Base-by-base conservation (phyloP, 176 grass and related monocot genomes). In the Elaeis guineensis region DNA sequence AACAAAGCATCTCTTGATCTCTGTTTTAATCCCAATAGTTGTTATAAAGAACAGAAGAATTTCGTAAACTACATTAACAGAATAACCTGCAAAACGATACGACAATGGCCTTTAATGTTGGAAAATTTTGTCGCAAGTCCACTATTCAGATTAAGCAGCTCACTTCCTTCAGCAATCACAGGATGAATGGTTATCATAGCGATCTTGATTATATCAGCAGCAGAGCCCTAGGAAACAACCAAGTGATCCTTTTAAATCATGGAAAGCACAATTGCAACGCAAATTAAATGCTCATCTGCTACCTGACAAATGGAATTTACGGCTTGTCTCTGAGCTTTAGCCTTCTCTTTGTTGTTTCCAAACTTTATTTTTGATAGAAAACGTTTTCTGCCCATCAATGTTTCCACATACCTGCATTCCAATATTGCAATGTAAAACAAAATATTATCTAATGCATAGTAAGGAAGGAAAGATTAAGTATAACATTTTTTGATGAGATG, bases 261-360 rank as follows among this genome's bases (percentile, higher is more conserved):
- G 49, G 22, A 19, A 59, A 60, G 35, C 18, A 5, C 16, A 55
- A 28, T 51, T 18, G 57, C n/a, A 55, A 72, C 5, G 53, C 17
- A 63, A 32, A 62, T 26, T 14, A 18, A 7, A 21, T 30, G 32
- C 6, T 26, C 7, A 21, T 44, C 35, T 44, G 35, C 19, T 80
- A 91, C 92, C 80, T 97, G 87, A 65, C 92, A 97, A 72, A 97
- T 97, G 72, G 92, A 97, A 76, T 97, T 97, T 21, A 97, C 81
- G 63, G 92, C 81, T 76, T 91, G 87, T 74, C 92, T 97, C 63
- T 97, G 92, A 83, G 92, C 92, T 80, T 97, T 88, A 69, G 92
- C 83, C 67, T 91, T 97, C 70, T 91, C 84, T 65, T 78, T 85
- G 75, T 69, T 77, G 55, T 81, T 91, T 63, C 78, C 81, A 24